Base-by-base conservation (phyloP, 306 rosid species). In the Rosa chinensis region DNA sequence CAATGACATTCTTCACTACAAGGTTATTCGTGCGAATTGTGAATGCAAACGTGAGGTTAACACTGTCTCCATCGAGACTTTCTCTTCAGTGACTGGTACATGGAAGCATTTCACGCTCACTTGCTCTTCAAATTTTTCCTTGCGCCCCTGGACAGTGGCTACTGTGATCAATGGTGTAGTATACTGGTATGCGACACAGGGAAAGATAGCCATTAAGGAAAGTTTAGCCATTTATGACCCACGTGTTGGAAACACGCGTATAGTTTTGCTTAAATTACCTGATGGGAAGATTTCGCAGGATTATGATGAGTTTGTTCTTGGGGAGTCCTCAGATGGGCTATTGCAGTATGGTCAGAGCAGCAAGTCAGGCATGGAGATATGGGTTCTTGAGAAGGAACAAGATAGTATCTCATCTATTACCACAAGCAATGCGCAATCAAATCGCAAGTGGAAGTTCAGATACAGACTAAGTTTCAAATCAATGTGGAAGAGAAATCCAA, bases 301-400 rank as follows among this genome's bases (percentile, higher is more conserved):
- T 39, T 90, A 82, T 23, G 96, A 90, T 75, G 96, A 86, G 79
- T 88, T 84, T 76, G 81, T 89, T 73, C 89, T 92, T 49, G 97
- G 97, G 77, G 91, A 89, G 82, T 84, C 97, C 14, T 84, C 89
- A 1, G 89, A 92, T 89, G 93, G 97, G 73, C 85, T 81, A 74
- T 78, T 92, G 85, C 93, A 77, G 80, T 92, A 89, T 81, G 92
- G 96, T 78, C 95, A 90, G 86, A 89, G 96, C 88, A 89, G 84
- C 73, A 84, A 72, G 48, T 75, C 85, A 49, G 96, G 96, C 62
- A 42, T 90, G 73, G 93, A 92, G 84, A 89, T 89, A 86, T 92
- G 97, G 97, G 61, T 84, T 62, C 96, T 89, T 39, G 83, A 80
- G 80, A 82, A 84, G 86, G 90, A 88, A 70, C 72, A 59, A 44